Conservation (phyloP, 768 basidiomycete species). For the Rhizopogon vinicolor region DNA sequence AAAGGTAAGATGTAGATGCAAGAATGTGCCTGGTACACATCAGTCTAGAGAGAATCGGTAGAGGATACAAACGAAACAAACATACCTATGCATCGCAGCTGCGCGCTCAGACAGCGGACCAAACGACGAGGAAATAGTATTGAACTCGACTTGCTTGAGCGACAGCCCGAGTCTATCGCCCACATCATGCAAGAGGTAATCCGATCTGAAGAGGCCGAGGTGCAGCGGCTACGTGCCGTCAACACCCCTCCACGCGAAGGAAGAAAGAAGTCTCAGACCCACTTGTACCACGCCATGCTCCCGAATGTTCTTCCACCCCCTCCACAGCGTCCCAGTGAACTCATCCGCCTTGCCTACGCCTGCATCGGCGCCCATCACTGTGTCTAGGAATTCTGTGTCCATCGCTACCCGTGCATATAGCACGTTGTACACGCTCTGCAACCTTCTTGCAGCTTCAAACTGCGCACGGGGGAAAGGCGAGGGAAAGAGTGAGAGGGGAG, state of each 20-base stretch:
- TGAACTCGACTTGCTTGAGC: constrained; percentile 97
- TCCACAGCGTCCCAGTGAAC: constrained; percentile 85
- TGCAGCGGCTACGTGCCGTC: constrained; percentile 58
- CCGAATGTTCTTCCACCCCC: constrained; percentile 73
- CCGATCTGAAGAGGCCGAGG: constrained; percentile 89
- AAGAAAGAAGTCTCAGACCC: constrained; percentile 7
- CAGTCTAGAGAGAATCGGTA: neutral
- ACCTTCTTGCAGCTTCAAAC: constrained; percentile 56
- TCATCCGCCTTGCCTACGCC: constrained; percentile 82
- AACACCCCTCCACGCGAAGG: neutral
- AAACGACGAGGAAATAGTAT: constrained; percentile 92
- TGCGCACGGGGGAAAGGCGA: constrained; percentile 75
- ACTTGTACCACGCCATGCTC: constrained; percentile 61
- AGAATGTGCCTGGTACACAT: constrained; percentile 53
- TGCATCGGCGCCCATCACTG: constrained; percentile 71
- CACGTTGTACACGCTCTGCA: constrained; percentile 79
- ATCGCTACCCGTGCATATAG: constrained; percentile 82
- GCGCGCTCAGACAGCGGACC: constrained; percentile 69
- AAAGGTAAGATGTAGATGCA: constrained; percentile 63
- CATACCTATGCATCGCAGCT: constrained; percentile 74
- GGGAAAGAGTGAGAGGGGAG: constrained; percentile 85
- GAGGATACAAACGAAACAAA: neutral
- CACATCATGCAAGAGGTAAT: constrained; percentile 80
- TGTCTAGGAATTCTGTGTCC: constrained; percentile 76
- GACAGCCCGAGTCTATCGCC: constrained; percentile 19